Evolutionary conservation across 768 basidiomycete species (phyloP), one percentile per base, ranked within the genome.

Genomic region (Paxillus rubicundulus): DNA sequence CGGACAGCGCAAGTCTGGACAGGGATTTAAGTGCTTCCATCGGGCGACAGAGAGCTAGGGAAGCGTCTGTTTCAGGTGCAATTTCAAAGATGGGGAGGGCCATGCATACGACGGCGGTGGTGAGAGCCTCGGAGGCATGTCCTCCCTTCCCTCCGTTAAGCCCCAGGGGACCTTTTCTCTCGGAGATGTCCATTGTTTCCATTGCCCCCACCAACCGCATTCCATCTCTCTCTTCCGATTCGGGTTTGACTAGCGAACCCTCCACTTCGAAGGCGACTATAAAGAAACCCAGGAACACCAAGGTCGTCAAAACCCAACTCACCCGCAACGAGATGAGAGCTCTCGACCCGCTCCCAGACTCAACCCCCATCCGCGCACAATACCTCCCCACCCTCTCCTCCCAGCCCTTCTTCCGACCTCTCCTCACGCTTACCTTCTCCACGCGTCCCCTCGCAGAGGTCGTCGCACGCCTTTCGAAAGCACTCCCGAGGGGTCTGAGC

Each of bases 361-460:
- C n/a, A 20, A 21, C 43, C 20, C 6, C 42, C 30, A 46, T 62
- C 16, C 72, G 73, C n/a, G 44, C 34, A 6, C 45, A 54, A 18
- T 75, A 74, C 55, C 41, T 69, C 9, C 57, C 62, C 16, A 66
- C 61, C 0, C 65, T 75, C 14, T 32, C 41, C 10, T 41, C 53
- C 1, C 44, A 52, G 38, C 72, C 73, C 14, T 76, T 74, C 58
- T 76, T 72, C 70, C 70, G 71, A 1, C 77, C 77, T 0, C 53
- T 78, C 34, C 32, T 78, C 16, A 67, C 72, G 10, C 51, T 75
- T 41, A 75, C 74, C 1, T 50, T 74, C 33, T 68, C 75, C 9
- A 78, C 75, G 8, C 74, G 76, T 16, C 75, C 77, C 0, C 63
- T 78, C 30, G 74, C 72, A 4, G 44, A 65, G 9, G 63, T 69